These are phyloP conservation scores for Mycena belliarum DNA, from an alignment of 768 basidiomycete species.

Conservation along the genomic window DNA sequence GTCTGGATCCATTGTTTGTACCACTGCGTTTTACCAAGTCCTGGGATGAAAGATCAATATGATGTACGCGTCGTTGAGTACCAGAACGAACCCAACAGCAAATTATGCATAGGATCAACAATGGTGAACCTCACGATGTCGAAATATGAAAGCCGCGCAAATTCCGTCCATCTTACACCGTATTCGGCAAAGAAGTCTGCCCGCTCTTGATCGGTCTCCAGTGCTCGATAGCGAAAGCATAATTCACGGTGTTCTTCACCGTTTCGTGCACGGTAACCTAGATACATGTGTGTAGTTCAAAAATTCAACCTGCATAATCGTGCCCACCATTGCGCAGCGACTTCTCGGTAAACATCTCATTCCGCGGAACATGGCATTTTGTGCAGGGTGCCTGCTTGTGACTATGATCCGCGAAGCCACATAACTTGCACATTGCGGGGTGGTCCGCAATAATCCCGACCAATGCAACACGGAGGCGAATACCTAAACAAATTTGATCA, in stretches of 20 bases:
- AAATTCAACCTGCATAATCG: not conserved
- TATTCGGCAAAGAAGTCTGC: not conserved
- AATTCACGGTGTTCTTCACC: not conserved
- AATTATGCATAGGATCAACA: not conserved
- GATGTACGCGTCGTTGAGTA: too few species aligned
- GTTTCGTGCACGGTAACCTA: not conserved
- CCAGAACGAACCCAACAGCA: not conserved
- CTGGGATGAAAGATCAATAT: not conserved
- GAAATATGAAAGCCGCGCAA: not conserved
- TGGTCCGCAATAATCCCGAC: not conserved
- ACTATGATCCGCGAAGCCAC: not conserved
- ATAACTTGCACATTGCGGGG: not conserved
- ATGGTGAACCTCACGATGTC: not conserved
- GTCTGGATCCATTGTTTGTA: slow-evolving; percentile 25
- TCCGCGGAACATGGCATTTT: not conserved
- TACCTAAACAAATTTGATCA: too few species aligned
- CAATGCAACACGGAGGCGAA: not conserved
- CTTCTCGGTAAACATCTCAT: not conserved
- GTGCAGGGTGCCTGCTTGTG: not conserved
- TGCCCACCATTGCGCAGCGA: not conserved
- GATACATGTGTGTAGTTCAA: too few species aligned
- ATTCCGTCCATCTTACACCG: not conserved
- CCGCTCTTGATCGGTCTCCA: not conserved
- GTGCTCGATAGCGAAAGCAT: not conserved
- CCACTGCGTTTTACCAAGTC: slow-evolving; percentile 29